Conservation (phyloP, 1,284 basidiomycete species). For the Cystobasidium pallidum region DNA sequence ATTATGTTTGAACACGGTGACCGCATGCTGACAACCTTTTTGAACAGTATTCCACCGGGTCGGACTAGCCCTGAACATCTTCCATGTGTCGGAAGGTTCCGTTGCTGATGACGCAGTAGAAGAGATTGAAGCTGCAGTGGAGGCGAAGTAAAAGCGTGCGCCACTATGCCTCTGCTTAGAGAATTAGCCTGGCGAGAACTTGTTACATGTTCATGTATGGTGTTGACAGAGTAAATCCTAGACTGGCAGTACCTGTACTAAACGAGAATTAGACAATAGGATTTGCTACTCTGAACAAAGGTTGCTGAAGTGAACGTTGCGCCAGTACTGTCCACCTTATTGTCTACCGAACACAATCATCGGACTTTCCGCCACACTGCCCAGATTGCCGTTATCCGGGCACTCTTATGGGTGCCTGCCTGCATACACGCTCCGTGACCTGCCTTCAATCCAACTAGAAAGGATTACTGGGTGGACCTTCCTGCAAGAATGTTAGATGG, state of each 20-base stretch:
- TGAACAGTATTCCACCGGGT: conserved; percentile 40
- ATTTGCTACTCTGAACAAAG: too few species aligned
- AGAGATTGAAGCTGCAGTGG: background rate
- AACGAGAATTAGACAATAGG: conserved; percentile 16
- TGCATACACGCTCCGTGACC: too few species aligned
- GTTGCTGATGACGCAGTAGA: conserved; percentile 5
- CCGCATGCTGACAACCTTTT: background rate
- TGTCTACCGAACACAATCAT: too few species aligned
- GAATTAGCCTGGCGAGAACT: background rate
- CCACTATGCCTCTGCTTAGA: background rate
- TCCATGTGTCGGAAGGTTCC: conserved; percentile 25
- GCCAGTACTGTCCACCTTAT: too few species aligned
- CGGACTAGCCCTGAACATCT: conserved; percentile 29
- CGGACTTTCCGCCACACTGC: too few species aligned
- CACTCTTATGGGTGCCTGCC: too few species aligned
- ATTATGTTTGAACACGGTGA: too few species aligned
- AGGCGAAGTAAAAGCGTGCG: background rate
- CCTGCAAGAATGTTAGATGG: conserved; percentile 26
- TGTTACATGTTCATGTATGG: background rate
- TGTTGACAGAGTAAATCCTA: background rate
- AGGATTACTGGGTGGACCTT: background rate
- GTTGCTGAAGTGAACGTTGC: too few species aligned
- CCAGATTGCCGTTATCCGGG: too few species aligned
- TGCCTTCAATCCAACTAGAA: too few species aligned
- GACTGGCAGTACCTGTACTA: background rate